phyloP scores from a whole-genome alignment of 179 eudicot genomes.

The Drosera spatulata region DNA sequence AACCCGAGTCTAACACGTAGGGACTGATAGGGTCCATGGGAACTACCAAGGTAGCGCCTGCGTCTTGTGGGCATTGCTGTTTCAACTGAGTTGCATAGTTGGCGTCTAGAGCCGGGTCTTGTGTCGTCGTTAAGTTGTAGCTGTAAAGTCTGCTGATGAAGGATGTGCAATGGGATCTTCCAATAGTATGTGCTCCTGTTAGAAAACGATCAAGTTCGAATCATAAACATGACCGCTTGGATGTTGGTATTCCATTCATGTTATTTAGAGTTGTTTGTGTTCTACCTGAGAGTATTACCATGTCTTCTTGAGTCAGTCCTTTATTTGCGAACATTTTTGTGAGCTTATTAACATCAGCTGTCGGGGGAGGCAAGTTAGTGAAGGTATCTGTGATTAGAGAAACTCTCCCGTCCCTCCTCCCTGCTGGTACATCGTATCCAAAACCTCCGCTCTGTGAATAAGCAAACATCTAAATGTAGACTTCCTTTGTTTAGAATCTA shows the following conservation, averaged over 20 bases:
- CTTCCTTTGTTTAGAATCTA: too few relatives aligned
- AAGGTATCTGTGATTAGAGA: conserved; percentile 36
- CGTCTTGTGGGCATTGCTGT: conserved; percentile 49
- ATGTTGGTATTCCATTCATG: too few relatives aligned
- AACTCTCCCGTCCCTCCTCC: conserved; percentile 65
- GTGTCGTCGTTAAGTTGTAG: conserved; percentile 26
- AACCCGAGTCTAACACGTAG: conserved; percentile 23
- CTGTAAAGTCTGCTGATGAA: conserved; percentile 44
- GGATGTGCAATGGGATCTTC: conserved; percentile 70
- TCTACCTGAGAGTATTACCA: conserved; percentile 82
- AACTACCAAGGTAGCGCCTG: conserved; percentile 34
- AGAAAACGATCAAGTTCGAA: too few relatives aligned
- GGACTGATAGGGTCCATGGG: conserved; percentile 68
- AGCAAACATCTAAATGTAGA: too few relatives aligned
- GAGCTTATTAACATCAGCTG: conserved; percentile 31
- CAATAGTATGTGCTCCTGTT: conserved; percentile 90
- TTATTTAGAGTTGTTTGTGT: too few relatives aligned
- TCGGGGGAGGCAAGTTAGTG: conserved; percentile 44
- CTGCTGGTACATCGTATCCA: conserved; percentile 74
- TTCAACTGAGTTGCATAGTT: conserved; percentile 43
- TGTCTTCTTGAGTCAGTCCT: conserved; percentile 68
- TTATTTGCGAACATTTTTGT: conserved; percentile 47
- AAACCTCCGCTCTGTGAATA: conserved; percentile 68
- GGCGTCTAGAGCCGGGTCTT: conserved; percentile 46
- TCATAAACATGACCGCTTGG: too few relatives aligned